Conservation (phyloP, 2,329 filamentous ascomycete species). For the Chalaropsis ovoidea region DNA sequence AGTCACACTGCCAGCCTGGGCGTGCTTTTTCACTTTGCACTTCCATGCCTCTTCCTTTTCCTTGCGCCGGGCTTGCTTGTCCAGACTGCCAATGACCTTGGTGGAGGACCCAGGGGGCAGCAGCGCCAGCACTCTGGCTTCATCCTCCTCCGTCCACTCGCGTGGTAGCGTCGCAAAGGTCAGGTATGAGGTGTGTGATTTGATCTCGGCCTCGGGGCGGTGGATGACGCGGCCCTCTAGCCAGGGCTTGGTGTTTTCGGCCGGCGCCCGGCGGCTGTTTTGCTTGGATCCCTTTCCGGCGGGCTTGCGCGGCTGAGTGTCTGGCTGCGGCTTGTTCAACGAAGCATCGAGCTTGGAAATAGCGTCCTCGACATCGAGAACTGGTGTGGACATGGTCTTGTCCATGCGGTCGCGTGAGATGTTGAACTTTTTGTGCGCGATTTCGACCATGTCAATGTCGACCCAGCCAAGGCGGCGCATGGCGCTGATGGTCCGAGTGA, state of each 20-base stretch:
- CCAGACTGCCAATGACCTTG: conserved; percentile 44
- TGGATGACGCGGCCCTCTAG: conserved; percentile 70
- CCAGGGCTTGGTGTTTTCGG: conserved; percentile 44
- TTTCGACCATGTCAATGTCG: conserved; percentile 86
- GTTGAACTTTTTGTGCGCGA: conserved; percentile 68
- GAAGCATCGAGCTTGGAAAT: conserved; percentile 48
- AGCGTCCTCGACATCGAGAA: conserved; percentile 70
- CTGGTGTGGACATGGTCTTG: conserved; percentile 58
- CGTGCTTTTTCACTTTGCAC: conserved; percentile 37
- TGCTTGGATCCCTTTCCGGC: conserved; percentile 14
- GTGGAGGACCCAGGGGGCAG: conserved; percentile 52
- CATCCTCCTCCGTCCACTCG: conserved; percentile 75
- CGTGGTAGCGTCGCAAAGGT: conserved; percentile 85
- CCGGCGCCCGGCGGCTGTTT: neutral
- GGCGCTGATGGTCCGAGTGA: conserved; percentile 70
- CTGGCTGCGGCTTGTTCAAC: conserved; percentile 27
- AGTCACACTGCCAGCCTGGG: neutral
- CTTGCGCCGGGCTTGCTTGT: conserved; percentile 46
- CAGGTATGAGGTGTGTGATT: conserved; percentile 94
- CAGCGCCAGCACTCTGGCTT: conserved; percentile 50
- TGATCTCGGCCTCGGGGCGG: conserved; percentile 75
- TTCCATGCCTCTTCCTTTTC: conserved; percentile 46
- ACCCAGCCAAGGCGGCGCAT: conserved; percentile 79
- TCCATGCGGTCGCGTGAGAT: conserved; percentile 73
- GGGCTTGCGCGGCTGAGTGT: neutral